Conservation (phyloP, 2,329 filamentous ascomycete species). For the Achaetomium macrosporum region DNA sequence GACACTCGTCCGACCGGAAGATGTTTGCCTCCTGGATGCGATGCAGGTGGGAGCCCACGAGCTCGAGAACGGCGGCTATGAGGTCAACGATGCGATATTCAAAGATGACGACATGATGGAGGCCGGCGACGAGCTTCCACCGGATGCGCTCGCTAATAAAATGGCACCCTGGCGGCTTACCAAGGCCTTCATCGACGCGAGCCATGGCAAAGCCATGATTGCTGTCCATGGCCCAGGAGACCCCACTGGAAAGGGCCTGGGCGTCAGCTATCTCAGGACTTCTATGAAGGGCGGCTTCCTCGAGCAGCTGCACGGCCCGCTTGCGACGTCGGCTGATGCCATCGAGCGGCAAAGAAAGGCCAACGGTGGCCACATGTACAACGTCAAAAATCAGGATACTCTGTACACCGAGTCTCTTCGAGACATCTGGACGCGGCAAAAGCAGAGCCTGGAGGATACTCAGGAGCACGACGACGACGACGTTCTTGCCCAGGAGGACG, state of each 20-base stretch:
- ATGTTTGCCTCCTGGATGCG: conserved; percentile 87
- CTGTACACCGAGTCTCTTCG: conserved; percentile 89
- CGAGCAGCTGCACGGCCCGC: conserved; percentile 64
- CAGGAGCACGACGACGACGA: conserved; percentile 62
- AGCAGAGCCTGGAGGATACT: conserved; percentile 65
- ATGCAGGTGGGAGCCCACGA: conserved; percentile 95
- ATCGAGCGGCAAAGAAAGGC: conserved; percentile 82
- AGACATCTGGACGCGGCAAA: conserved; percentile 88
- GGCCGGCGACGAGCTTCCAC: conserved; percentile 52
- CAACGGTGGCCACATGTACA: conserved; percentile 93
- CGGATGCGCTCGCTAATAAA: conserved; percentile 76
- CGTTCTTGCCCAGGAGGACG: conserved; percentile 51
- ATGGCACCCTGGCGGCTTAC: conserved; percentile 95
- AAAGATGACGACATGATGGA: conserved; percentile 61
- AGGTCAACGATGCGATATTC: conserved; percentile 53
- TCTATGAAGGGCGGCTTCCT: conserved; percentile 98
- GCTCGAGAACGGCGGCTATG: conserved; percentile 85
- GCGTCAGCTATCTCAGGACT: conserved; percentile 94
- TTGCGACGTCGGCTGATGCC: conserved; percentile 69
- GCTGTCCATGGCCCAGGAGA: conserved; percentile 91
- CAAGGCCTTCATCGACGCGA: conserved; percentile 92
- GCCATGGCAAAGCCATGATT: conserved; percentile 93
- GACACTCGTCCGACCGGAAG: conserved; percentile 87
- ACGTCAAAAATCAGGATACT: conserved; percentile 88
- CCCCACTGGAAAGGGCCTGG: conserved; percentile 85